phyloP scores from a whole-genome alignment of 257 asterid genomes.

The Lycium barbarum region DNA sequence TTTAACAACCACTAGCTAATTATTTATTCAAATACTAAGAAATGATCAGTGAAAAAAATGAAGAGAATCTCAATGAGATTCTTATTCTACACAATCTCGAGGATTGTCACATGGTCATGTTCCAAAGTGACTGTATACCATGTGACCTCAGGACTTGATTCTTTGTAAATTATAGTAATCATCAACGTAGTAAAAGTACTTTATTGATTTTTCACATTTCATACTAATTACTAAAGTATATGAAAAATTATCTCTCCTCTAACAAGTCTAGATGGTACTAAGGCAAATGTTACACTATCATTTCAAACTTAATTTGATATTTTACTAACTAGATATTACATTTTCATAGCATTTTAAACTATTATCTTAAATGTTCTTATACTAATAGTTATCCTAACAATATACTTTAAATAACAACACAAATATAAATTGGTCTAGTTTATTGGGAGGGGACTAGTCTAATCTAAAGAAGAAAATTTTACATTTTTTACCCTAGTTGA shows the following conservation, averaged over 20 bases:
- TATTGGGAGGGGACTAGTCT: neutral
- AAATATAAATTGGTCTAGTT: neutral
- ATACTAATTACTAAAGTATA: neutral
- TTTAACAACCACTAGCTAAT: neutral
- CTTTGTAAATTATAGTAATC: neutral
- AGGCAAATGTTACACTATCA: too few relatives aligned
- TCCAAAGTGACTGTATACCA: conserved; percentile 20
- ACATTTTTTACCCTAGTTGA: neutral
- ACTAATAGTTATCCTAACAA: neutral
- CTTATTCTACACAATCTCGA: neutral
- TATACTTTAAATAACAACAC: neutral
- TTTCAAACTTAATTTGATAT: neutral
- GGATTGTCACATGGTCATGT: neutral
- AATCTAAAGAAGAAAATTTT: neutral
- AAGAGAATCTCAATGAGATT: neutral
- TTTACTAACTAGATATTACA: neutral
- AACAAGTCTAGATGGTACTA: neutral
- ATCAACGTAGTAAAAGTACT: neutral
- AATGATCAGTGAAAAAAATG: neutral
- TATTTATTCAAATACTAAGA: neutral
- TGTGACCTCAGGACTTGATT: conserved; percentile 15
- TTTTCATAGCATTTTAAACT: neutral
- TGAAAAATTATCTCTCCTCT: neutral
- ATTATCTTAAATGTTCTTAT: neutral
- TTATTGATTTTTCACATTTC: neutral